A percentile compares a stretch with the other conserved stretches of the same genome.
Evolutionary conservation across 805 yeast species (phyloP).

Genomic region (Wickerhamomyces chaumierensis): DNA sequence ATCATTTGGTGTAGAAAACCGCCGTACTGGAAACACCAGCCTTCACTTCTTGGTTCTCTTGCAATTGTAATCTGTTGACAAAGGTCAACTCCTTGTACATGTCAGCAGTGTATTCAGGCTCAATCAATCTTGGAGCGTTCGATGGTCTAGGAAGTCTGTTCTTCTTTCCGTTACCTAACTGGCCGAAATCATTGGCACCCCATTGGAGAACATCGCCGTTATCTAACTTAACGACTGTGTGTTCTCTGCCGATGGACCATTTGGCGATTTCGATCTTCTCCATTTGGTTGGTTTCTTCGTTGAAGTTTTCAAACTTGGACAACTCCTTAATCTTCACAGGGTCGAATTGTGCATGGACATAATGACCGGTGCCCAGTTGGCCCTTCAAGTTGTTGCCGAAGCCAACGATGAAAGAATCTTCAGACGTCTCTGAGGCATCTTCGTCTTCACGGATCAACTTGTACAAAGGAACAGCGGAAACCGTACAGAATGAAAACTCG

Average conservation of each 20-base stretch:
- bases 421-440: conserved; percentile 9
- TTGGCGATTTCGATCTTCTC: conserved; percentile 36
- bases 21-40: conserved; percentile 59
- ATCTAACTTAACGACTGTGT: conserved; percentile 44
- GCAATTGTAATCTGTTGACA: conserved; percentile 36
- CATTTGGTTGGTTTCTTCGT: conserved; percentile 31
- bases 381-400: conserved; percentile 85
- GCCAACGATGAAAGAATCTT: conserved; percentile 32
- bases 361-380: conserved; percentile 73
- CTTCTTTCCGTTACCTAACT: conserved; percentile 73
- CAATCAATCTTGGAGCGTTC: conserved; percentile 43
- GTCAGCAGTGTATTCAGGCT: conserved; percentile 30
- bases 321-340: conserved; percentile 44
- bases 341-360: conserved; percentile 56
- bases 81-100: conserved; percentile 23
- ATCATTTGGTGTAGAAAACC: conserved; percentile 36
- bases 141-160: conserved; percentile 46
- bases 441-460: conserved; percentile 17
- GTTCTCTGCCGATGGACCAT: conserved; percentile 57
- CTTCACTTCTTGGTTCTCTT: conserved; percentile 41
- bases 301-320: conserved; percentile 37
- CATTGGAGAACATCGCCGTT: conserved; percentile 62
- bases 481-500: conserved; percentile 45
- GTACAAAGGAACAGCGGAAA: conserved; percentile 21
- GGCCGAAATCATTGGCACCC: conserved; percentile 81